These are phyloP conservation scores for Gracilaria gracilis DNA, from an alignment of 23 red algal genomes.

Conservation along the genomic window DNA sequence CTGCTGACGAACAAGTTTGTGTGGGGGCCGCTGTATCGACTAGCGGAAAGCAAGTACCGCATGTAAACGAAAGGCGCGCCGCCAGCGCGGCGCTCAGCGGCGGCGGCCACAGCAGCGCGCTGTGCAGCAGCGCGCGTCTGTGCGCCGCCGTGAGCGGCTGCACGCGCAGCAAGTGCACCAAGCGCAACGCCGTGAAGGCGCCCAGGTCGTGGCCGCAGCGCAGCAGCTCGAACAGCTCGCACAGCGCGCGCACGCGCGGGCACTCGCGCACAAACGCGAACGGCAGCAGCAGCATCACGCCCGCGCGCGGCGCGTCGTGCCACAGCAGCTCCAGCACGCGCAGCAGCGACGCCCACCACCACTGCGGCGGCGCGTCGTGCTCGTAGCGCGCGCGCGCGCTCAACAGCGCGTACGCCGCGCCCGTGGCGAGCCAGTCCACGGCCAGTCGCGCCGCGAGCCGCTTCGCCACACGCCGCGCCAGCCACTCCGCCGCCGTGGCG, in stretches of 20 bases:
- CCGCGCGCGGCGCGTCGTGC: neutral
- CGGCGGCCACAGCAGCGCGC: neutral
- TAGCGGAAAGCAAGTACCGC: slow-evolving; percentile 84
- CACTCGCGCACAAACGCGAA: neutral
- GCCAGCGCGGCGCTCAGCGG: neutral
- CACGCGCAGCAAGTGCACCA: neutral
- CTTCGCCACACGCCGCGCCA: neutral
- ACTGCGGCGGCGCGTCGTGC: too few species aligned
- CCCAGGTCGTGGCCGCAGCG: neutral
- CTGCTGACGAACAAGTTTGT: slow-evolving; percentile 95
- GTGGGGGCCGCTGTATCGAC: slow-evolving; percentile 89
- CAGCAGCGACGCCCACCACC: neutral
- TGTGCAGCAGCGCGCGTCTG: neutral
- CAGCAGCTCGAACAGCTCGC: neutral
- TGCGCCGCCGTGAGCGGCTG: neutral
- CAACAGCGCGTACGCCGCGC: neutral
- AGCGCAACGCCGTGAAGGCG: neutral
- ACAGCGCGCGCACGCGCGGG: neutral
- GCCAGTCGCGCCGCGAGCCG: neutral
- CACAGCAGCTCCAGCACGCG: neutral
- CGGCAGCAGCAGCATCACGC: neutral
- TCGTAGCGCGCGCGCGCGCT: neutral
- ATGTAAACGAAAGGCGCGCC: slow-evolving; percentile 16
- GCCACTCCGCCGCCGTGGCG: neutral
- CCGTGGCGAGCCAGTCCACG: neutral